Evolutionary conservation across 169 alveolate genomes (phyloP), one percentile per base, ranked within the genome.

Genomic region (Cryptosporidium ryanae): DNA sequence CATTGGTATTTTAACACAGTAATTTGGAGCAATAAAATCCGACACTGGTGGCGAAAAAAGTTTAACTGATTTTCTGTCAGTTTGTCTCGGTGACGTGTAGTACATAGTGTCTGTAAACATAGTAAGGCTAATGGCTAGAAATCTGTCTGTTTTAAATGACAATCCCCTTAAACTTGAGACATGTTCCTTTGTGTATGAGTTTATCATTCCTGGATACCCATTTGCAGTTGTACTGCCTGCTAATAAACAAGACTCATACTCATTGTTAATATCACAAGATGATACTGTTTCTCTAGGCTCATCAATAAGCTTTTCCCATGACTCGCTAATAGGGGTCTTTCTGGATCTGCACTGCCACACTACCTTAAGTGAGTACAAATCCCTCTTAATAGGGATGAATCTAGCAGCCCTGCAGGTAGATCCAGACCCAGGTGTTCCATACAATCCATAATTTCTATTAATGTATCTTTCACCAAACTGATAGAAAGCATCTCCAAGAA

Each of bases 381-480:
- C 71, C 23, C 87, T 76, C 46, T 55, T 61, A 31, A 59, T 55
- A 0, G 87, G 87, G 8, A 76, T 63, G 21, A 76, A 76, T 59
- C 87, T 76, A 18, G 87, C 87, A 6, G 87, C 87, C 38, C 87
- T 76, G 7, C 87, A 76, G 21, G 87, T 59, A 67, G 63, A 57
- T 38, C 87, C 87, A 31, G 76, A 76, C 0, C 71, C 87, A 27
- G 87, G 76, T 2, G 52, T 15, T 3, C 59, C 87, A 21, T 76
- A 76, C 8, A 55, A 21, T 5, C 87, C 87, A 57, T 59, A 76
- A 23, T 76, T 76, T 10, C 87, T 76, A 34, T 76, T 76, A 15
- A 76, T 59, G 18, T 76, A 76, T 10, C 71, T 31, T 59, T 59
- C 76, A 44, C 71, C 29, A 29, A 76, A 59, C 32, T 76, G 87